Conservation (phyloP, 257 asterid species). For the Solanum chilense region DNA sequence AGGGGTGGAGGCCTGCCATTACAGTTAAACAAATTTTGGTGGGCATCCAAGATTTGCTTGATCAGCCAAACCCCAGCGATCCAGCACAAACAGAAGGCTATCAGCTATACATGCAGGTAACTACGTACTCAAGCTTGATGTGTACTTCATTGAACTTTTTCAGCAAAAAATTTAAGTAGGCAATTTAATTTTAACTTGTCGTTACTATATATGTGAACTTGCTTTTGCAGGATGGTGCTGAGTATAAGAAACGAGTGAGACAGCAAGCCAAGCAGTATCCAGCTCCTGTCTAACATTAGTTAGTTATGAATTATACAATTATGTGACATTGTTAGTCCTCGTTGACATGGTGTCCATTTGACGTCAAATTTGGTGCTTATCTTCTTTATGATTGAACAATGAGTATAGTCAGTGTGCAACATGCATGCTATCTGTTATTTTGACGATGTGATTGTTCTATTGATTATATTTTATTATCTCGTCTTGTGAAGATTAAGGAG, state of each 20-base stretch:
- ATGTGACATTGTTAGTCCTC: not conserved
- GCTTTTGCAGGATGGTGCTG: slow-evolving; percentile 19
- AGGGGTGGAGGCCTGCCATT: slow-evolving; percentile 8
- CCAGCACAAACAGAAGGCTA: not conserved
- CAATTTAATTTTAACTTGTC: not conserved
- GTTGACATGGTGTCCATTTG: not conserved
- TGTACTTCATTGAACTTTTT: not conserved
- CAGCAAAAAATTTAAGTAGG: not conserved
- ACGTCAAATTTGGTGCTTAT: not conserved
- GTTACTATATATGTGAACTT: not conserved
- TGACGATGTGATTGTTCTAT: not conserved
- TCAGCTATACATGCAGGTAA: not conserved
- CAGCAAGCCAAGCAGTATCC: slow-evolving; percentile 32
- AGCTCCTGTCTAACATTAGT: slow-evolving; percentile 2
- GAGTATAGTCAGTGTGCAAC: not conserved
- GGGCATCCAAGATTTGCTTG: slow-evolving; percentile 5
- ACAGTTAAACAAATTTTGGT: not conserved
- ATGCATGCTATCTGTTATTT: not conserved
- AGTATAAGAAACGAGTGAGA: slow-evolving; percentile 25
- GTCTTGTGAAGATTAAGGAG: not conserved
- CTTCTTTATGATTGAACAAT: not conserved
- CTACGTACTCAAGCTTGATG: not conserved
- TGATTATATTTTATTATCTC: not conserved
- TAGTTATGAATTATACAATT: not conserved
- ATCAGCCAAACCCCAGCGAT: not conserved